Conservation (phyloP, 352 stramenopile species). For the Globisporangium okanoganense region DNA sequence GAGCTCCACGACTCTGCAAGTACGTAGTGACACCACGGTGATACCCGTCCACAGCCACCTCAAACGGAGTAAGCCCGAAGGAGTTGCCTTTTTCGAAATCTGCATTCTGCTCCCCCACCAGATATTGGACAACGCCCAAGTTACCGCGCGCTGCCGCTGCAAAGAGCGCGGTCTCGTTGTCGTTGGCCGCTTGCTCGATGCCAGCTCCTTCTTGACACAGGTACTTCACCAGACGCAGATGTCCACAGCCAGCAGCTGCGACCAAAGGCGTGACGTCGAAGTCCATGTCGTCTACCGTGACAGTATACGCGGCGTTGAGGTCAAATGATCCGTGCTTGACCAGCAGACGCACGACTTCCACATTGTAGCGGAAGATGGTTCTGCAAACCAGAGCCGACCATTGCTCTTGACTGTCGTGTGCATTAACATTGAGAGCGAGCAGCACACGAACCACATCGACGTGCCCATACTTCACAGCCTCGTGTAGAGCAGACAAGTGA, state of each 20-base stretch:
- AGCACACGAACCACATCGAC: background rate
- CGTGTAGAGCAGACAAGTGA: background rate
- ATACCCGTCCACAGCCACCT: background rate
- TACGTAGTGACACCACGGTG: background rate
- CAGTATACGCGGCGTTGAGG: background rate
- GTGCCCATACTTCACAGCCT: background rate
- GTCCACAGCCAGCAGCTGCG: background rate
- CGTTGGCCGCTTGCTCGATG: background rate
- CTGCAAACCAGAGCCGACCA: background rate
- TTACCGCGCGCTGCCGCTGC: background rate
- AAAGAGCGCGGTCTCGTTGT: background rate
- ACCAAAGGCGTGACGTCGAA: background rate
- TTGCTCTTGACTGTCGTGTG: background rate
- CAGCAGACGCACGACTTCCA: background rate
- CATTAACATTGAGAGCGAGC: background rate
- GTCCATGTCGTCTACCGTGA: background rate
- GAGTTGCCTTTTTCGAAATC: background rate
- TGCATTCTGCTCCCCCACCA: conserved; percentile 1
- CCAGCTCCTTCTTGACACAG: background rate
- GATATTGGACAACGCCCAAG: background rate
- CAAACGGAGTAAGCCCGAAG: background rate
- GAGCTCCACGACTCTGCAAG: background rate
- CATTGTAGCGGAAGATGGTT: background rate
- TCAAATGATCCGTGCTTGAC: background rate
- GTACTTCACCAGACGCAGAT: background rate